phyloP scores from a whole-genome alignment of 768 basidiomycete species.

The Boletus tylopilopsis region DNA sequence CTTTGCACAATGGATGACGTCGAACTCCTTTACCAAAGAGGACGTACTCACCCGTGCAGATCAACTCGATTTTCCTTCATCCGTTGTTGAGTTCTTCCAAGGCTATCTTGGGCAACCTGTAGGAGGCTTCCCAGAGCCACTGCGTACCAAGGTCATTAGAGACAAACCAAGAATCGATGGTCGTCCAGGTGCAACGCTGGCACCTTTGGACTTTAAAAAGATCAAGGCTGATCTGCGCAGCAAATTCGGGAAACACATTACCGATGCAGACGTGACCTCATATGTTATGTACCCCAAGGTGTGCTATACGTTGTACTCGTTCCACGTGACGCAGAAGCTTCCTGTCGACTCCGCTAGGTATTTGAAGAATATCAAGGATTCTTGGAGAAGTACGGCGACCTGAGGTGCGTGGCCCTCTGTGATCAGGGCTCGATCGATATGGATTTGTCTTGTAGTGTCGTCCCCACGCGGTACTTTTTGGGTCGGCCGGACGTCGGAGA shows the following conservation, averaged over 20 bases:
- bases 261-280: constrained; percentile 87
- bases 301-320: constrained; percentile 12
- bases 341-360: constrained; percentile 48
- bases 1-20: constrained; percentile 99
- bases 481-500: constrained; percentile 88
- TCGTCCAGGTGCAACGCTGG: constrained; percentile 86
- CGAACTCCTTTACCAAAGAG: constrained; percentile 83
- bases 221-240: constrained; percentile 89
- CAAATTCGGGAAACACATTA: constrained; percentile 94
- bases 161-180: constrained; percentile 91
- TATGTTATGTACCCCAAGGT: constrained; percentile 99
- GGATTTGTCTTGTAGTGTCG: constrained; percentile 50
- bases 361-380: constrained; percentile 97
- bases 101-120: constrained; percentile 97
- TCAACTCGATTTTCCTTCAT: constrained; percentile 94
- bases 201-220: constrained; percentile 91
- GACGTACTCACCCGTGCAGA: constrained; percentile 86
- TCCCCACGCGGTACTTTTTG: constrained; percentile 97
- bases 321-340: constrained; percentile 4
- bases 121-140: constrained; percentile 97
- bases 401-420: constrained; percentile 55
- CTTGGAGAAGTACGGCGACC: constrained; percentile 91
- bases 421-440: constrained; percentile 6
- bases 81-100: constrained; percentile 98
- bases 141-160: constrained; percentile 88